These are phyloP conservation scores for Alternaria atra DNA, from an alignment of 2,329 filamentous ascomycete genomes.

Conservation along the genomic window DNA sequence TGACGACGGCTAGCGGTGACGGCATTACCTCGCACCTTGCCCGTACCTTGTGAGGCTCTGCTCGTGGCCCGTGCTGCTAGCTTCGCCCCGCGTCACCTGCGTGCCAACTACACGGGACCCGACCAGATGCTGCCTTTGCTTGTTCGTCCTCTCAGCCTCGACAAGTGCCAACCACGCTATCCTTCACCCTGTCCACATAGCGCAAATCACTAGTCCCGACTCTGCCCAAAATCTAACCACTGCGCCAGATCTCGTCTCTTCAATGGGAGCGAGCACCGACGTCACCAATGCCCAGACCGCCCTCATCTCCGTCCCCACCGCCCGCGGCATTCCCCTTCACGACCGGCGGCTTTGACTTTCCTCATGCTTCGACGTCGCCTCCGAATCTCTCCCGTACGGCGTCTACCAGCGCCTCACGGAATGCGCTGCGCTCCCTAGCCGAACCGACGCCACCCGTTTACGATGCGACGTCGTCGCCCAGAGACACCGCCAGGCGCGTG, in stretches of 20 bases:
- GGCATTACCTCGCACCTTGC: constrained; percentile 9
- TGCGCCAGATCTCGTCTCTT: not conserved
- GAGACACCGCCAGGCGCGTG: constrained; percentile 20
- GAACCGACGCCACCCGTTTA: constrained; percentile 16
- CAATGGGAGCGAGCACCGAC: constrained; percentile 29
- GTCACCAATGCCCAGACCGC: constrained; percentile 44
- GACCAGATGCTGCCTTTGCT: not conserved
- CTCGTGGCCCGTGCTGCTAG: not conserved
- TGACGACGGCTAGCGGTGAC: constrained; percentile 15
- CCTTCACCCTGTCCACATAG: not conserved
- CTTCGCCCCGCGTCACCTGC: not conserved
- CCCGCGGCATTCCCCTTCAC: constrained; percentile 44
- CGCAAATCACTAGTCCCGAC: not conserved
- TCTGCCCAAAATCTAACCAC: not conserved
- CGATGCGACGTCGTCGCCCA: constrained; percentile 13
- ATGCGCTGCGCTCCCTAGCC: constrained; percentile 19
- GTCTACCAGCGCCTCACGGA: constrained; percentile 4
- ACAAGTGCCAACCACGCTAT: not conserved
- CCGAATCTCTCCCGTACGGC: constrained; percentile 17
- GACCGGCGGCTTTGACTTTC: constrained; percentile 56
- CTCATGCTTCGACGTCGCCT: constrained; percentile 51
- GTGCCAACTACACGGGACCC: constrained; percentile 4
- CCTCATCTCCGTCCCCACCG: constrained; percentile 39
- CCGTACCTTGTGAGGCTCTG: not conserved
- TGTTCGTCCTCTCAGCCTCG: constrained; percentile 3